Conservation (phyloP, 306 rosid genomes). For the Pyrus betulifolia region DNA sequence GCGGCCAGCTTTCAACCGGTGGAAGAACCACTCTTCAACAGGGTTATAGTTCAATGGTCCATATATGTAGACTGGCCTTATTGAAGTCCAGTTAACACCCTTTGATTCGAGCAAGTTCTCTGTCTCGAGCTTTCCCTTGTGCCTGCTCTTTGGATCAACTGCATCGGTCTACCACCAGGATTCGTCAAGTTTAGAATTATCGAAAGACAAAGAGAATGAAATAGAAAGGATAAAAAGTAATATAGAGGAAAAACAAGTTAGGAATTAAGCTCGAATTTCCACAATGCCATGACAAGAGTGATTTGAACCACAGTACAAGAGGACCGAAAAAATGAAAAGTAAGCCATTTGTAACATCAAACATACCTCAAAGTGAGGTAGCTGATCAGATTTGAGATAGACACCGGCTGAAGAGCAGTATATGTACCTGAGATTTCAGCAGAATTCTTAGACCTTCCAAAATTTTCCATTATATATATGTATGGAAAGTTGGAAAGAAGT, state of each 20-base stretch:
- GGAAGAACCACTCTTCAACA: slow-evolving; percentile 99
- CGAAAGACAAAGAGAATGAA: neutral
- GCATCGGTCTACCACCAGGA: slow-evolving; percentile 53
- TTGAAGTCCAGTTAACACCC: slow-evolving; percentile 88
- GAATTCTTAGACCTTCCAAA: slow-evolving; percentile 1
- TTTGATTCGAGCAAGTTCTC: slow-evolving; percentile 65
- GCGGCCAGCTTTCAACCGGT: slow-evolving; percentile 91
- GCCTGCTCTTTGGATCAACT: slow-evolving; percentile 99
- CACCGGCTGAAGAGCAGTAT: slow-evolving; percentile 99
- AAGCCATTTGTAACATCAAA: slow-evolving; percentile 4
- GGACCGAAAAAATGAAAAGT: neutral
- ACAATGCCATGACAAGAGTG: neutral
- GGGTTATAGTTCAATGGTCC: slow-evolving; percentile 98
- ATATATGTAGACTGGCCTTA: slow-evolving; percentile 93
- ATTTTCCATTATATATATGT: neutral
- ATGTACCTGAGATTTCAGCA: slow-evolving; percentile 57
- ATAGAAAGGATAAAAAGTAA: neutral
- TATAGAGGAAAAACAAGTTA: neutral
- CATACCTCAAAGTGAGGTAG: slow-evolving; percentile 84
- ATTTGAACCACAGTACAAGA: neutral
- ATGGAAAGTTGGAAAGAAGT: neutral
- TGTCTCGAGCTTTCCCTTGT: slow-evolving; percentile 99
- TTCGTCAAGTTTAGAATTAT: neutral
- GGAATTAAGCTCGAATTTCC: neutral
- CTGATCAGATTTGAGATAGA: slow-evolving; percentile 83